phyloP scores from a whole-genome alignment of 1,284 basidiomycete species.

The Marasmius fiardii region DNA sequence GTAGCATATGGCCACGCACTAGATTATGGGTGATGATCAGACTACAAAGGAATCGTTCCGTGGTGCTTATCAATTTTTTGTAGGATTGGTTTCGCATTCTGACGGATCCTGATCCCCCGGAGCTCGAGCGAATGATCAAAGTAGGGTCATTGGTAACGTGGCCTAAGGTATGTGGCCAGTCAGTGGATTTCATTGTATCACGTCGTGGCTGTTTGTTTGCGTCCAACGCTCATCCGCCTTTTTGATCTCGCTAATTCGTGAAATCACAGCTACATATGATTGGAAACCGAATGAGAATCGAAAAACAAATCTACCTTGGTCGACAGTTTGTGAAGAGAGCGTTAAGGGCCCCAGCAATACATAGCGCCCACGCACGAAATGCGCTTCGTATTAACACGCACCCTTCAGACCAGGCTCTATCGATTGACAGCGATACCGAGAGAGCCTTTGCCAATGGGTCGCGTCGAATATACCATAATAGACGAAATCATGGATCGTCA shows the following conservation, averaged over 20 bases:
- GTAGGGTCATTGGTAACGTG: conserved; percentile 92
- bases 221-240: background rate
- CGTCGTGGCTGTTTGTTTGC: background rate
- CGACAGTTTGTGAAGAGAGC: conserved; percentile 68
- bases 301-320: conserved; percentile 82
- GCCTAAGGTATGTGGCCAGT: conserved; percentile 70
- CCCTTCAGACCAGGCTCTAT: conserved; percentile 45
- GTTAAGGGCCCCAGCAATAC: conserved; percentile 24
- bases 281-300: conserved; percentile 76
- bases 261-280: conserved; percentile 80
- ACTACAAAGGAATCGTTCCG: conserved; percentile 2
- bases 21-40: conserved; percentile 54
- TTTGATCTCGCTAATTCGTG: background rate
- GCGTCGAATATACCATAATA: conserved; percentile 41
- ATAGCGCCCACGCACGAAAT: background rate
- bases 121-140: conserved; percentile 80
- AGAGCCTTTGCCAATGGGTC: conserved; percentile 47
- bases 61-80: conserved; percentile 9
- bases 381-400: conserved; percentile 17
- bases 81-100: conserved; percentile 85
- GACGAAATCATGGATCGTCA: conserved; percentile 17
- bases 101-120: conserved; percentile 78
- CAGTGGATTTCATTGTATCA: background rate
- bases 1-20: conserved; percentile 84
- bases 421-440: conserved; percentile 61